Percentiles rank a stretch among this genome's conserved stretches.
phyloP scores from a whole-genome alignment of 1,284 basidiomycete species.

The Hypsizygus ulmarius region DNA sequence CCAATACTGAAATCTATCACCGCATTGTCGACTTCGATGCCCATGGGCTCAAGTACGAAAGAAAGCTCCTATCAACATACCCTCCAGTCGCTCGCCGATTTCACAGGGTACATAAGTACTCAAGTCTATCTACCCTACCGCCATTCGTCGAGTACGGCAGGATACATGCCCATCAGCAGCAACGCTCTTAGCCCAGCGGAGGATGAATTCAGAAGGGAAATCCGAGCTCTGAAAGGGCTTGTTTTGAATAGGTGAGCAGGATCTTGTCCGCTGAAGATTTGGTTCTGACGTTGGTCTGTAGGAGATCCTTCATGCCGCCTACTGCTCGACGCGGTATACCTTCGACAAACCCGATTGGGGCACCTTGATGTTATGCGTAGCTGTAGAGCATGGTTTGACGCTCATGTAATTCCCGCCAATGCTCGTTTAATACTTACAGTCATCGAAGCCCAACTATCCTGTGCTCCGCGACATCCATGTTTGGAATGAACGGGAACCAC shows the following conservation, averaged over 20 bases:
- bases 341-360: too few species aligned
- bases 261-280: slow-evolving; percentile 6
- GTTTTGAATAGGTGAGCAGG: slow-evolving; percentile 56
- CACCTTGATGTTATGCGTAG: slow-evolving; percentile 8
- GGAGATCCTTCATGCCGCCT: slow-evolving; percentile 49
- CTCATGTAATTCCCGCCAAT: too few species aligned
- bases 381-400: neutral
- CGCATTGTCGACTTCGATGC: slow-evolving; percentile 44
- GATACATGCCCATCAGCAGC: slow-evolving; percentile 22
- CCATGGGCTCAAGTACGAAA: slow-evolving; percentile 30
- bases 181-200: slow-evolving; percentile 40
- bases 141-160: slow-evolving; percentile 30
- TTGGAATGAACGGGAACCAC: too few species aligned
- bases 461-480: too few species aligned
- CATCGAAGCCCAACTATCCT: too few species aligned
- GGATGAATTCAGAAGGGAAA: slow-evolving; percentile 63
- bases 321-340: slow-evolving; percentile 23
- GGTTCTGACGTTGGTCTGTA: slow-evolving; percentile 19
- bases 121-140: slow-evolving; percentile 54
- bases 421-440: too few species aligned
- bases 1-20: slow-evolving; percentile 47
- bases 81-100: slow-evolving; percentile 54
- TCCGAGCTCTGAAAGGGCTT: slow-evolving; percentile 64
- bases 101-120: slow-evolving; percentile 66
- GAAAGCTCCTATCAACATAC: slow-evolving; percentile 46